Conservation (phyloP, 1,284 basidiomycete genomes). For the Fomes fomentarius region DNA sequence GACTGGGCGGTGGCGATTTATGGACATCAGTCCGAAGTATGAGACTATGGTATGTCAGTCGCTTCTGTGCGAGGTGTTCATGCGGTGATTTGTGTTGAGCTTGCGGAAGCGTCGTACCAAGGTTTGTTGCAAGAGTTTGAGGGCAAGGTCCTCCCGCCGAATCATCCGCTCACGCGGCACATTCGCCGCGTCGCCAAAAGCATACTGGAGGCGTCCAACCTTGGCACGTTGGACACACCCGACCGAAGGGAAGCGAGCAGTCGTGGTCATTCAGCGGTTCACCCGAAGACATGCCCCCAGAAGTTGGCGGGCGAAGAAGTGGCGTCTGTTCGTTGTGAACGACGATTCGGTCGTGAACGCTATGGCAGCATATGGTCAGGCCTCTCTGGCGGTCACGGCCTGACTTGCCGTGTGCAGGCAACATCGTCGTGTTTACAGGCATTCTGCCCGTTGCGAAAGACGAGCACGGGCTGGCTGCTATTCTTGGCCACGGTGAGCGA, state of each 20-base stretch:
- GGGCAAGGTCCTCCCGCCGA: constrained; percentile 63
- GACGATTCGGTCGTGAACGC: constrained; percentile 81
- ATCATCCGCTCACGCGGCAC: constrained; percentile 68
- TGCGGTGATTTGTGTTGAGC: constrained; percentile 34
- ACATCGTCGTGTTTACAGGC: constrained; percentile 89
- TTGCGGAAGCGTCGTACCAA: constrained; percentile 54
- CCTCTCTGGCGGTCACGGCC: too few relatives aligned
- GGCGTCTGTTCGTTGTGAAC: constrained; percentile 84
- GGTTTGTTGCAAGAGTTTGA: constrained; percentile 60
- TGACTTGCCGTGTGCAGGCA: constrained; percentile 42
- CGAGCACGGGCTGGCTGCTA: constrained; percentile 84
- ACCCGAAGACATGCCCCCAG: constrained; percentile 24
- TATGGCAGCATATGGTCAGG: constrained; percentile 75
- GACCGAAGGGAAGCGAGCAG: constrained; percentile 10
- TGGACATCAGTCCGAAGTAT: constrained; percentile 65
- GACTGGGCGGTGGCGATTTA: constrained; percentile 85
- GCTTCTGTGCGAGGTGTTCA: too few relatives aligned
- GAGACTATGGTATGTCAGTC: constrained; percentile 60
- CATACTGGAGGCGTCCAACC: constrained; percentile 53
- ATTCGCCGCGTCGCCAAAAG: constrained; percentile 72
- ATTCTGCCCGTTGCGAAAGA: constrained; percentile 82
- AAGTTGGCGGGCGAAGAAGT: constrained; percentile 47
- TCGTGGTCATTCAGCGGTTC: constrained; percentile 22
- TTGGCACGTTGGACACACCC: too few relatives aligned
- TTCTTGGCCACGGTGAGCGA: constrained; percentile 84